Base-by-base conservation (phyloP, 169 alveolate genomes). In the Cryptosporidium ryanae region DNA sequence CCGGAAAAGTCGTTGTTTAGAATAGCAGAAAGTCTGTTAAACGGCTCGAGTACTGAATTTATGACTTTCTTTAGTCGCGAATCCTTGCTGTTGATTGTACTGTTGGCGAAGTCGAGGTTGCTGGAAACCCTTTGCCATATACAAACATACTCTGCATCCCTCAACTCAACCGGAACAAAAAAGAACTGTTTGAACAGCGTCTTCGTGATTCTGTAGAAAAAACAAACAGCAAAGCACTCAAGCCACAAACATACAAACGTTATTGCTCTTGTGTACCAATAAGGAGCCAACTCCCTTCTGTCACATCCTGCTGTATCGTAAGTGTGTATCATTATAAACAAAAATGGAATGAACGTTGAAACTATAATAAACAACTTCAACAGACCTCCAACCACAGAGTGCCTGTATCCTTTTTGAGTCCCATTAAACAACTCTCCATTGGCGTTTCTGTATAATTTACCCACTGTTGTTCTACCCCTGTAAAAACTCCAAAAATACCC, bases 251-350 rank as follows among this genome's bases (percentile, higher is more conserved):
- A 27, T 21, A 76, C 59, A 46, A 76, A 76, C 12, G 54, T 65
- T 23, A 44, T 34, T 43, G 87, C 87, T 21, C 87, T 76, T 5
- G 8, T 15, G n/a, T 25, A 15, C 87, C 87, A 76, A 38, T 57
- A 76, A 25, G 61, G 87, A 17, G 76, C 71, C 18, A 76, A 61
- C 32, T 76, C 61, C 25, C 49, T 55, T 17, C 76, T 32, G 52
- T 61, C 63, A 25, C 87, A 76, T 12, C 87, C 87, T 17, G 87
- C 87, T 7, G 87, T 76, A 43, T 76, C 87, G 21, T 59, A 76
- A 6, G 87, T 76, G 4, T 76, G 87, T 21, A 76, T n/a, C 18
- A 76, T 61, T 7, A 76, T 59, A 25, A 76, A 76, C 5, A 76
- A 8, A 76, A 76, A 76, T 43, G 87, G 71, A 8, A 61, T 6